Evolutionary conservation across 2,329 filamentous ascomycete genomes (phyloP).

Genomic region (Aspergillus ibericus): DNA sequence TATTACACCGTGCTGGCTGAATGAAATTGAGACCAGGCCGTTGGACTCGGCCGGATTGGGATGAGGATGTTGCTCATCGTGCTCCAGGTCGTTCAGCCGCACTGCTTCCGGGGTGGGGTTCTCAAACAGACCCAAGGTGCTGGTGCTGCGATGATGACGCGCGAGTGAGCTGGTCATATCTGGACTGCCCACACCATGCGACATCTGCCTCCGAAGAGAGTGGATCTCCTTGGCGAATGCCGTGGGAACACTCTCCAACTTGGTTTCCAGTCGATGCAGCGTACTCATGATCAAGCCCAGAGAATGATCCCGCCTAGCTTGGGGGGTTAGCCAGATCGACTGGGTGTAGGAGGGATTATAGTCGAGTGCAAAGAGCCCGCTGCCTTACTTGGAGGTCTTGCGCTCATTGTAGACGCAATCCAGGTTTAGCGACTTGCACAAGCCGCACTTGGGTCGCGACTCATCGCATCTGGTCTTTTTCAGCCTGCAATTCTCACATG

Average conservation of each 20-base stretch:
- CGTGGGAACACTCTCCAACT: slow-evolving; percentile 50
- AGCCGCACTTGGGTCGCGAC: slow-evolving; percentile 53
- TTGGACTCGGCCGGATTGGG: slow-evolving; percentile 30
- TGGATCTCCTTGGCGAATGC: slow-evolving; percentile 32
- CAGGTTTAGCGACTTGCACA: slow-evolving; percentile 51
- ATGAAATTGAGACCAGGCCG: slow-evolving; percentile 46
- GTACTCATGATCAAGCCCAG: slow-evolving; percentile 57
- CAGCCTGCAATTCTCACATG: slow-evolving; percentile 55
- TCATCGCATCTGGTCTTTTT: slow-evolving; percentile 59
- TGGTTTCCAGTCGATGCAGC: slow-evolving; percentile 53
- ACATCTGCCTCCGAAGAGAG: slow-evolving; percentile 32
- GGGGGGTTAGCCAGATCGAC: slow-evolving; percentile 6
- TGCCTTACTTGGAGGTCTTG: slow-evolving; percentile 52
- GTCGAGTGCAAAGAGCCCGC: not conserved
- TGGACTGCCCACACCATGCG: slow-evolving; percentile 17
- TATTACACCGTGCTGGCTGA: slow-evolving; percentile 54
- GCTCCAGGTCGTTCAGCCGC: slow-evolving; percentile 31
- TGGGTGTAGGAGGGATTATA: not conserved
- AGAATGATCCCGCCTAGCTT: slow-evolving; percentile 52
- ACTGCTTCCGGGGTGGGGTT: slow-evolving; percentile 30
- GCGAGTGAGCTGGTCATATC: slow-evolving; percentile 17
- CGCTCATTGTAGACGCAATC: slow-evolving; percentile 56
- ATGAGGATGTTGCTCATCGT: slow-evolving; percentile 22
- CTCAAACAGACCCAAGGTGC: slow-evolving; percentile 11
- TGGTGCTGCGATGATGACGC: slow-evolving; percentile 13